Percentiles rank a stretch among this genome's conserved stretches.
phyloP scores from a whole-genome alignment of 108 stramenopile species.

The Nitzschia sp. region DNA sequence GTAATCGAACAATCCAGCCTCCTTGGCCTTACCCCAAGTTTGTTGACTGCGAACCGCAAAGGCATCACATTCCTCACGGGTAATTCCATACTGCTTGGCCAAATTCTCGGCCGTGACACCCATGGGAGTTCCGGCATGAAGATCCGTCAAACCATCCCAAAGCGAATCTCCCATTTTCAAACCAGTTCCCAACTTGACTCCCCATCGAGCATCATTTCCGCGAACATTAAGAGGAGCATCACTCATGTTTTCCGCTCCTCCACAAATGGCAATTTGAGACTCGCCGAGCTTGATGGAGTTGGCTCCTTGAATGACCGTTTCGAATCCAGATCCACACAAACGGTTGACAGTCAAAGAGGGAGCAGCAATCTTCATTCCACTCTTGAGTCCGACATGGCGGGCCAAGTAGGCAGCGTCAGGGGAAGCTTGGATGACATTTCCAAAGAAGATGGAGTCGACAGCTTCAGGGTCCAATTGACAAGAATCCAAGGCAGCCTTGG shows the following conservation, averaged over 20 bases:
- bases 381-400: slow-evolving; percentile 89
- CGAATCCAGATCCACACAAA: slow-evolving; percentile 96
- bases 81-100: slow-evolving; percentile 86
- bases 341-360: slow-evolving; percentile 96
- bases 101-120: slow-evolving; percentile 98
- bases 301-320: slow-evolving; percentile 90
- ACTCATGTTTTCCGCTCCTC: slow-evolving; percentile 97
- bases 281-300: slow-evolving; percentile 88
- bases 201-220: slow-evolving; percentile 89
- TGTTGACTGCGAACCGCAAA: slow-evolving; percentile 86
- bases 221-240: slow-evolving; percentile 82
- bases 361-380: slow-evolving; percentile 63
- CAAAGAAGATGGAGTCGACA: slow-evolving; percentile 89
- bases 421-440: slow-evolving; percentile 93
- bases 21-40: slow-evolving; percentile 72
- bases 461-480: slow-evolving; percentile 64
- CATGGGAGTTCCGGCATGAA: slow-evolving; percentile 89
- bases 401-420: slow-evolving; percentile 93
- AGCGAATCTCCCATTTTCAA: slow-evolving; percentile 65
- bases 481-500: slow-evolving; percentile 73
- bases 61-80: slow-evolving; percentile 89
- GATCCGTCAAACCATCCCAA: slow-evolving; percentile 90
- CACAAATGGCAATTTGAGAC: slow-evolving; percentile 84
- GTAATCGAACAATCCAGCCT: slow-evolving; percentile 79
- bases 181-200: slow-evolving; percentile 84